These are phyloP conservation scores for Sphaerulina musiva DNA, from an alignment of 2,329 filamentous ascomycete species.

Conservation along the genomic window DNA sequence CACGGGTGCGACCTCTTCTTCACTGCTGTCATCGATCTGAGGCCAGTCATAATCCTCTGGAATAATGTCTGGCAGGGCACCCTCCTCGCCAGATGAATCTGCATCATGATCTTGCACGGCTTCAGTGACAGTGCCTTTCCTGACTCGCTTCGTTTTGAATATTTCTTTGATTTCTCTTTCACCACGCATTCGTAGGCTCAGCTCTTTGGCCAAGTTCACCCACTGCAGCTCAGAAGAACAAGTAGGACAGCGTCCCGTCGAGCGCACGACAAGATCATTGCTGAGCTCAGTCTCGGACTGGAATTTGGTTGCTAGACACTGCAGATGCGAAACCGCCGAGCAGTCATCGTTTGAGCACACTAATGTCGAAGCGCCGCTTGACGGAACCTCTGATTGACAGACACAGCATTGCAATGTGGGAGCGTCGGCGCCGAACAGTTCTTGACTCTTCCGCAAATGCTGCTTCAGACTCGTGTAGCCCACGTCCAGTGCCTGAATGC, in stretches of 20 bases:
- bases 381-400: slow-evolving; percentile 40
- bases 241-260: slow-evolving; percentile 61
- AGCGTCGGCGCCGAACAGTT: slow-evolving; percentile 36
- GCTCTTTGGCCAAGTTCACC: slow-evolving; percentile 73
- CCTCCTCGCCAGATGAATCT: slow-evolving; percentile 22
- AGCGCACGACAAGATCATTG: slow-evolving; percentile 43
- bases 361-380: slow-evolving; percentile 39
- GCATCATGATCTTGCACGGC: slow-evolving; percentile 9
- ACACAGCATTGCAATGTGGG: slow-evolving; percentile 41
- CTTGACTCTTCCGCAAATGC: slow-evolving; percentile 48
- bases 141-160: slow-evolving; percentile 44
- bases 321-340: slow-evolving; percentile 46
- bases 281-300: slow-evolving; percentile 28
- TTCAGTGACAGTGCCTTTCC: slow-evolving; percentile 14
- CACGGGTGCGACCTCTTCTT: slow-evolving; percentile 21
- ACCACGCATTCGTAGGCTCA: slow-evolving; percentile 67
- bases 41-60: slow-evolving; percentile 29
- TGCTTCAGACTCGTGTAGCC: slow-evolving; percentile 47
- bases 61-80: slow-evolving; percentile 15
- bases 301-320: slow-evolving; percentile 51
- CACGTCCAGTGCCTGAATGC: slow-evolving; percentile 45
- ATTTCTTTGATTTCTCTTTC: slow-evolving; percentile 63
- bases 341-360: slow-evolving; percentile 49
- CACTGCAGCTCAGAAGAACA: slow-evolving; percentile 61
- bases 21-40: slow-evolving; percentile 28